These are phyloP conservation scores for Ceratobasidium sp. DNA, from an alignment of 1,284 basidiomycete genomes.

Conservation along the genomic window DNA sequence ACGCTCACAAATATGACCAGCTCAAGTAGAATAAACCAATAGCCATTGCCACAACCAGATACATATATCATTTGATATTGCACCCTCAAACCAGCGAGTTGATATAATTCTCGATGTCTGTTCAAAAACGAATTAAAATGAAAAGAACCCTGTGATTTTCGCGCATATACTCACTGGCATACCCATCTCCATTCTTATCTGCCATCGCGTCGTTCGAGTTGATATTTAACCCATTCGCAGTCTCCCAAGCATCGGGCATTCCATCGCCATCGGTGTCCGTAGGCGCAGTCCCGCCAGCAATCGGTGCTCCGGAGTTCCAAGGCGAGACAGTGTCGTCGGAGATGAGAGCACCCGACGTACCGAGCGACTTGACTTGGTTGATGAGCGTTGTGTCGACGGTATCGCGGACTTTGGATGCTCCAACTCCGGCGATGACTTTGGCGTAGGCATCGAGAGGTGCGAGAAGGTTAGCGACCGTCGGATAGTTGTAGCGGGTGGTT, in stretches of 20 bases:
- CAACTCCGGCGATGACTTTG: slow-evolving; percentile 56
- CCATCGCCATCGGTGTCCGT: slow-evolving; percentile 58
- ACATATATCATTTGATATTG: too few species aligned
- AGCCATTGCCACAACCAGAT: too few species aligned
- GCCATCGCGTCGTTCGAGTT: slow-evolving; percentile 55
- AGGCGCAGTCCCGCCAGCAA: slow-evolving; percentile 57
- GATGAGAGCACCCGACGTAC: slow-evolving; percentile 57
- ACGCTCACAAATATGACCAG: too few species aligned
- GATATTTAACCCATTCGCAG: slow-evolving; percentile 57
- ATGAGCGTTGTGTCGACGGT: slow-evolving; percentile 58
- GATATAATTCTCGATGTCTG: slow-evolving; percentile 58
- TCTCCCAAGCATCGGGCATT: slow-evolving; percentile 58
- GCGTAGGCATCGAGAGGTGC: slow-evolving; percentile 56
- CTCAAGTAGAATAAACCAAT: too few species aligned
- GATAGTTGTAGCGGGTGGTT: slow-evolving; percentile 56
- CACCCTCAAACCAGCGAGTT: slow-evolving; percentile 54
- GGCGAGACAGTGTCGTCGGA: slow-evolving; percentile 54
- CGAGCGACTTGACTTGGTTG: slow-evolving; percentile 56
- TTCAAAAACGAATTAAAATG: neutral
- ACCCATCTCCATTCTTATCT: slow-evolving; percentile 55
- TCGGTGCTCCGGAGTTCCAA: slow-evolving; percentile 57
- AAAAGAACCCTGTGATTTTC: neutral
- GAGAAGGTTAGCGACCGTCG: slow-evolving; percentile 55
- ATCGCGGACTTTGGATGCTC: slow-evolving; percentile 58
- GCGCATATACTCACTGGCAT: slow-evolving; percentile 55